Percentiles rank a stretch among this genome's conserved stretches.
These are phyloP conservation scores for Euryodendron excelsum DNA, from an alignment of 148 eudicot species.

Conservation along the genomic window DNA sequence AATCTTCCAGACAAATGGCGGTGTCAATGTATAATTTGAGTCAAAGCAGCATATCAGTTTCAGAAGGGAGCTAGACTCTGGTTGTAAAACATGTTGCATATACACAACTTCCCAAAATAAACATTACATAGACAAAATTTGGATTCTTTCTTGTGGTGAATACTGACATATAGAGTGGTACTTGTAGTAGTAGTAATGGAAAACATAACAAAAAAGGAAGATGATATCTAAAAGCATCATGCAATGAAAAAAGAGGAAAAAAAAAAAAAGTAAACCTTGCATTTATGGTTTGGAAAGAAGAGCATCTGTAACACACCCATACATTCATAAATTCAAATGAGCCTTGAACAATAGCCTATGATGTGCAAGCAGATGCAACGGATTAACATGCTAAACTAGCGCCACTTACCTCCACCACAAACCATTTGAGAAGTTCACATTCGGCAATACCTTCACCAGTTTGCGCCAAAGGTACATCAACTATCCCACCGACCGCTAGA, in stretches of 20 bases:
- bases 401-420: conserved; percentile 70
- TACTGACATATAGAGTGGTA: not conserved
- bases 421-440: conserved; percentile 93
- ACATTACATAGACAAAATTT: not conserved
- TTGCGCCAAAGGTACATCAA: conserved; percentile 90
- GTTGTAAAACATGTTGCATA: not conserved
- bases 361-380: not conserved
- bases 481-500: conserved; percentile 41
- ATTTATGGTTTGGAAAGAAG: not conserved
- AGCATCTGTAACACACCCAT: not conserved
- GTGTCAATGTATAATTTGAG: not conserved
- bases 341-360: not conserved
- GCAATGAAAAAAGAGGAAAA: not conserved
- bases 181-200: not conserved
- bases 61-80: not conserved
- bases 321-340: not conserved
- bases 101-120: not conserved
- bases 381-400: not conserved
- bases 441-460: conserved; percentile 94
- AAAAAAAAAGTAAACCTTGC: not conserved
- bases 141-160: too few species aligned
- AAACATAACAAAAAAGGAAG: not conserved
- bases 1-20: not conserved
- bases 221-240: not conserved
- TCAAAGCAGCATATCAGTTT: not conserved